Evolutionary conservation across 306 rosid genomes (phyloP).

Genomic region (Inga leiocalycina): DNA sequence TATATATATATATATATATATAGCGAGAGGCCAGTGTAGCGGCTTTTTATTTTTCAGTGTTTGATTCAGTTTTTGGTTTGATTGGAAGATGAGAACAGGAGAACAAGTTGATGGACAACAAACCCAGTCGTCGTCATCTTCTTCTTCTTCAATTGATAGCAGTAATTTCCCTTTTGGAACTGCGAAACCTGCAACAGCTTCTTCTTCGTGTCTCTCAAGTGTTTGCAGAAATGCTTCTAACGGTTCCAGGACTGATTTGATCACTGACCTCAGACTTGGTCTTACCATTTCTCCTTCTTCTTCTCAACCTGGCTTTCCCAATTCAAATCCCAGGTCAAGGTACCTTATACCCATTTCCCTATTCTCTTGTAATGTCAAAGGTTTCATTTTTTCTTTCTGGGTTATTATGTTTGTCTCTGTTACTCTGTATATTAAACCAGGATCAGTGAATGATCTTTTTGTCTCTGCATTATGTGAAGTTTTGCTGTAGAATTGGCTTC

Average conservation of each 20-base stretch:
- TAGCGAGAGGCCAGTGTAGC: slow-evolving; percentile 30
- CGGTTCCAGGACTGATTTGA: slow-evolving; percentile 42
- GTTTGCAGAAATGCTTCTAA: slow-evolving; percentile 9
- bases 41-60: slow-evolving; percentile 38
- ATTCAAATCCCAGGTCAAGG: slow-evolving; percentile 8
- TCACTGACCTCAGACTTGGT: slow-evolving; percentile 32
- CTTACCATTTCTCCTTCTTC: slow-evolving; percentile 7
- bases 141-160: slow-evolving; percentile 54
- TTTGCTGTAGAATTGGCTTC: background rate
- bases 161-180: slow-evolving; percentile 33
- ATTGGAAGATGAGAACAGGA: slow-evolving; percentile 43
- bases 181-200: slow-evolving; percentile 27
- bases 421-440: background rate
- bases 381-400: background rate
- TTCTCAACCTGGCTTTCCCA: background rate
- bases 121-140: slow-evolving; percentile 47
- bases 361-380: background rate
- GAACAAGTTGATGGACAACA: slow-evolving; percentile 32
- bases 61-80: slow-evolving; percentile 38
- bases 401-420: background rate
- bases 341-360: background rate
- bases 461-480: background rate
- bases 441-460: background rate
- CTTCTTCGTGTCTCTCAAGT: slow-evolving; percentile 30
- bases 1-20: no score